phyloP scores from a whole-genome alignment of 345 rosid species.

The Arabidopsis suecica region DNA sequence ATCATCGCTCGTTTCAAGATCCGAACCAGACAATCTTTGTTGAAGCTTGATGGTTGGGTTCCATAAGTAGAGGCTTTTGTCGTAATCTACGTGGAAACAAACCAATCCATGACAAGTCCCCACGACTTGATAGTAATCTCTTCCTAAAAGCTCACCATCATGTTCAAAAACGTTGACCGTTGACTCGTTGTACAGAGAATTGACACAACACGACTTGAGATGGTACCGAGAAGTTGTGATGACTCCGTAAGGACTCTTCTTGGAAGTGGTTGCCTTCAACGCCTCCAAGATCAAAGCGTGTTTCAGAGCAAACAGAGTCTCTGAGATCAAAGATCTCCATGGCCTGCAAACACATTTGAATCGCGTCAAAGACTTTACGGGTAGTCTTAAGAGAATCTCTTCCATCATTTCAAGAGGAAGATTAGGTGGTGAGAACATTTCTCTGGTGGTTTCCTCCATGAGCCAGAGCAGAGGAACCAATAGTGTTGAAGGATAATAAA shows the following conservation, averaged over 20 bases:
- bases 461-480: conserved; percentile 33
- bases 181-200: conserved; percentile 36
- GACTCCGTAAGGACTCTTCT: conserved; percentile 27
- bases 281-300: conserved; percentile 43
- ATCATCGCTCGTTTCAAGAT: conserved; percentile 23
- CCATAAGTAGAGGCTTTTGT: conserved; percentile 43
- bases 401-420: conserved; percentile 45
- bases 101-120: conserved; percentile 54
- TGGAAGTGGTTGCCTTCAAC: conserved; percentile 21
- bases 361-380: conserved; percentile 35
- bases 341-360: conserved; percentile 47
- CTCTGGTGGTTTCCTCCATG: conserved; percentile 14
- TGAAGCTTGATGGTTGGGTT: conserved; percentile 46
- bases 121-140: conserved; percentile 46
- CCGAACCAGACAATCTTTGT: conserved; percentile 40
- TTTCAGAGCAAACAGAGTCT: conserved; percentile 25
- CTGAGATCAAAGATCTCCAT: conserved; percentile 45
- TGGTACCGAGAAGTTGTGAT: conserved; percentile 38
- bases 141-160: conserved; percentile 44
- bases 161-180: conserved; percentile 14
- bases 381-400: conserved; percentile 45
- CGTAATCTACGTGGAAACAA: conserved; percentile 41
- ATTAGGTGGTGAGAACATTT: conserved; percentile 10
- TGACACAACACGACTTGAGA: conserved; percentile 44
- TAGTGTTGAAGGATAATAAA: conserved; percentile 1